Percentiles rank a stretch among this genome's conserved stretches.
Conservation (phyloP, 1,284 basidiomycete genomes). For the Pascua guehoae region DNA sequence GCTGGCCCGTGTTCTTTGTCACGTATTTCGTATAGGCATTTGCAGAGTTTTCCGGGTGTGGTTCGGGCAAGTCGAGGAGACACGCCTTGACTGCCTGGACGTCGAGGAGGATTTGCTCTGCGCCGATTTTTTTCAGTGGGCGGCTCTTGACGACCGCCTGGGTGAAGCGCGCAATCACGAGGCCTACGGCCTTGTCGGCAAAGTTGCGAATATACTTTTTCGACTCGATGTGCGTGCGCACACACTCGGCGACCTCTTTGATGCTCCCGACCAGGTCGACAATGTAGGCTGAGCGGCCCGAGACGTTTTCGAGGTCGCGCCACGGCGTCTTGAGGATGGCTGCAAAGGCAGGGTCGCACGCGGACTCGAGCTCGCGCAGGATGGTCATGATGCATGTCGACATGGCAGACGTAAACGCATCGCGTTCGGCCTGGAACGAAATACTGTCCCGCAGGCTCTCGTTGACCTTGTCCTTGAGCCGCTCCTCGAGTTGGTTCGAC, state of each 20-base stretch:
- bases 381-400: constrained; percentile 74
- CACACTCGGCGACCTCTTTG: constrained; percentile 56
- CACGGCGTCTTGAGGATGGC: constrained; percentile 72
- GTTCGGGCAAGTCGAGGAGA: constrained; percentile 69
- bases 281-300: constrained; percentile 75
- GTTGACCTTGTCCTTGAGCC: constrained; percentile 76
- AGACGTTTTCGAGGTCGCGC: constrained; percentile 73
- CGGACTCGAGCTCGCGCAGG: constrained; percentile 74
- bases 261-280: constrained; percentile 83
- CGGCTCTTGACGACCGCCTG: constrained; percentile 79
- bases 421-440: constrained; percentile 77
- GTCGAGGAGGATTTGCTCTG: constrained; percentile 88
- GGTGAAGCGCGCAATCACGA: constrained; percentile 78
- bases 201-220: constrained; percentile 90
- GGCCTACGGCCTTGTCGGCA: constrained; percentile 82
- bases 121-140: constrained; percentile 82
- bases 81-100: constrained; percentile 80
- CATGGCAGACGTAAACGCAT: constrained; percentile 80
- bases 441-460: constrained; percentile 71
- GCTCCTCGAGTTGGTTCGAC: constrained; percentile 86
- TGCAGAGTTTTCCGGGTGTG: constrained; percentile 36
- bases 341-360: constrained; percentile 70
- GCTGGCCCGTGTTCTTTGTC: constrained; percentile 69
- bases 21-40: constrained; percentile 68
- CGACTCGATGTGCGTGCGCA: constrained; percentile 64